Percentiles rank a stretch among this genome's conserved stretches.
Evolutionary conservation across 2,329 filamentous ascomycete species (phyloP).

Genomic region (Colletotrichum camelliae): DNA sequence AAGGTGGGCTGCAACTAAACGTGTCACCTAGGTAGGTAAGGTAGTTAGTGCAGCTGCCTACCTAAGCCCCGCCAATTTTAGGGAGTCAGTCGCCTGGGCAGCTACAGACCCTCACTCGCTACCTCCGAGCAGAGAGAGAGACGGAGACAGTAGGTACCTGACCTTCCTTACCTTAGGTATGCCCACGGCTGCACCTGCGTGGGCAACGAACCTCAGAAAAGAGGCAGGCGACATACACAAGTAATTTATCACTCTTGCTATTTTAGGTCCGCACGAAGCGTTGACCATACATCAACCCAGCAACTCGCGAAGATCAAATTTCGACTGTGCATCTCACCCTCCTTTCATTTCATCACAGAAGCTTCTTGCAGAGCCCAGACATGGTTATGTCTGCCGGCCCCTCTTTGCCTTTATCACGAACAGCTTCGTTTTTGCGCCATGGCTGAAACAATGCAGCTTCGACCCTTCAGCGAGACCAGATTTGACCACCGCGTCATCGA

Average conservation of each 20-base stretch:
- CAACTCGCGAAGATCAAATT: background rate
- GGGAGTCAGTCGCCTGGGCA: background rate
- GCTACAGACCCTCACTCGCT: background rate
- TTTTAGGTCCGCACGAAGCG: background rate
- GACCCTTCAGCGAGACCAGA: conserved; percentile 61
- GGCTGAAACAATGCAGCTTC: conserved; percentile 39
- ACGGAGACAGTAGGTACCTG: background rate
- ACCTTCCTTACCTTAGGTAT: background rate
- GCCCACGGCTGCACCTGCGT: background rate
- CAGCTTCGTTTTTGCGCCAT: conserved; percentile 21
- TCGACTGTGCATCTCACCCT: background rate
- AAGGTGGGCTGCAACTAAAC: too few species aligned
- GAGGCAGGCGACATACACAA: background rate
- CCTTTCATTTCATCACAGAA: background rate
- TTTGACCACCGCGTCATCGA: conserved; percentile 60
- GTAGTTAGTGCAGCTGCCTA: too few species aligned
- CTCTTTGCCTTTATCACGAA: background rate
- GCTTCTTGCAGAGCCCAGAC: background rate
- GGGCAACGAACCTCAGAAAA: background rate
- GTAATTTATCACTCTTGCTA: background rate
- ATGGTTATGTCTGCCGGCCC: background rate
- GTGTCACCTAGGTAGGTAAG: too few species aligned
- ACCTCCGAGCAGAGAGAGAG: too few species aligned
- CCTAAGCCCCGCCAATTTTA: too few species aligned
- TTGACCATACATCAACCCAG: background rate